Base-by-base conservation (phyloP, 2,329 filamentous ascomycete genomes). In the Colletotrichum viniferum region DNA sequence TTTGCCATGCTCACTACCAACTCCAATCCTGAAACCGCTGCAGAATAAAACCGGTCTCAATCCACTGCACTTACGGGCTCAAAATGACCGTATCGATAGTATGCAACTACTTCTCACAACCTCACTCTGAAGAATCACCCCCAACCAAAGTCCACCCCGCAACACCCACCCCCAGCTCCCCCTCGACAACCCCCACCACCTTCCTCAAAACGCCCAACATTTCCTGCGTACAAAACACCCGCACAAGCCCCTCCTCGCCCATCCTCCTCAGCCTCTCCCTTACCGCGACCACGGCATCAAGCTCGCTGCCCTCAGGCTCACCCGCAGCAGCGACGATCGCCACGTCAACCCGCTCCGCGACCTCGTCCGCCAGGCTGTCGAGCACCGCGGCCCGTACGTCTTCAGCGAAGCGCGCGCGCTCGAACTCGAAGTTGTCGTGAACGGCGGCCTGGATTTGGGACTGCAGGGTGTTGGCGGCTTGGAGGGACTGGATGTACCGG, bases 201-300 rank as follows among this genome's bases (percentile, higher is more conserved):
- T 38, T n/a, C 21, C 38, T 67, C 12, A 75, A 13, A 10, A 75
- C 4, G 16, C 16, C 32, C 9, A 72, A 14, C 69, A 75, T 72
- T 38, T 75, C 73, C 21, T 38, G 18, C n/a, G 69, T 75, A n/a
- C 73, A 75, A 48, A 75, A 73, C 32, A 75, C 55, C 21, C 55
- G 36, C 16, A 36, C 38, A 8, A 38, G 26, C n/a, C n/a, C 73
- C 26, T 63, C 63, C 5, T 67, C 26, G 4, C 73, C 63, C 73
- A 75, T 63, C 18, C 56, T 55, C 26, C n/a, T 28, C 26, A 75
- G 9, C 69, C 69, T n/a, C 62, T 75, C 73, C 56, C 73, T 32
- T 1, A 67, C 69, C 1, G 69, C 36, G 16, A 38, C 18, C n/a
- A 75, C 63, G 3, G 43, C 56, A 5, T 52, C 73, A 0, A 48